These are phyloP conservation scores for Arthrinium puccinioides DNA, from an alignment of 2,329 filamentous ascomycete genomes.

Conservation along the genomic window DNA sequence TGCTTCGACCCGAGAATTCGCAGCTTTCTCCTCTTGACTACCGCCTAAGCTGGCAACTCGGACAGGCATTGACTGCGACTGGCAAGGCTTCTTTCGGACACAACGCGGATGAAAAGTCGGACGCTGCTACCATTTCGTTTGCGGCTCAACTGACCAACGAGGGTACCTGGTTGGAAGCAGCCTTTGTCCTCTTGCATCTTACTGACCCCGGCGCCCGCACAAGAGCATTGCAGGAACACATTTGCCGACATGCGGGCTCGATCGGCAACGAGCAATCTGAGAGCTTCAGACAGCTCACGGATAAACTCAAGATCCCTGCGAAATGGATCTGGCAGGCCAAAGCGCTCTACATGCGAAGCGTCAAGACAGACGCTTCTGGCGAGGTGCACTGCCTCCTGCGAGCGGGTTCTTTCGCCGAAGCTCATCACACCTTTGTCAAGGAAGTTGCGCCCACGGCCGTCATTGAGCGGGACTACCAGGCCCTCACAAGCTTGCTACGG, in stretches of 20 bases:
- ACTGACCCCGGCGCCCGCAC: slow-evolving; percentile 54
- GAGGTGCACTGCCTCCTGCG: slow-evolving; percentile 77
- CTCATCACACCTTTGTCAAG: slow-evolving; percentile 74
- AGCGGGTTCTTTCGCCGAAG: slow-evolving; percentile 69
- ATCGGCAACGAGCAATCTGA: slow-evolving; percentile 53
- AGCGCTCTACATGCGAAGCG: slow-evolving; percentile 71
- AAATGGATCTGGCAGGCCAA: slow-evolving; percentile 84
- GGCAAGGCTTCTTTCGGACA: slow-evolving; percentile 45
- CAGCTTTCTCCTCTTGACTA: slow-evolving; percentile 69
- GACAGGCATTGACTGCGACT: slow-evolving; percentile 53
- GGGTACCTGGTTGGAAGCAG: slow-evolving; percentile 61
- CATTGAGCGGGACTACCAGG: slow-evolving; percentile 72
- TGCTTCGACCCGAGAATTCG: slow-evolving; percentile 69
- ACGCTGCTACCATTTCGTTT: slow-evolving; percentile 60
- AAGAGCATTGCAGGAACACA: slow-evolving; percentile 62
- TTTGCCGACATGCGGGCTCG: slow-evolving; percentile 62
- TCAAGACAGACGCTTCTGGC: slow-evolving; percentile 57
- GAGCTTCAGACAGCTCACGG: slow-evolving; percentile 52
- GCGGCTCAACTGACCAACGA: slow-evolving; percentile 55
- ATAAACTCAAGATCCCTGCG: slow-evolving; percentile 62
- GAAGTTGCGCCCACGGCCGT: slow-evolving; percentile 77
- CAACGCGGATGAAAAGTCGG: slow-evolving; percentile 52
- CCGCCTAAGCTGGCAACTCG: slow-evolving; percentile 78
- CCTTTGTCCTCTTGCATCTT: slow-evolving; percentile 76
- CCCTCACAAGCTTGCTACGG: slow-evolving; percentile 60